These are phyloP conservation scores for Nakazawaea wickerhamii DNA, from an alignment of 805 yeast genomes.

Conservation along the genomic window DNA sequence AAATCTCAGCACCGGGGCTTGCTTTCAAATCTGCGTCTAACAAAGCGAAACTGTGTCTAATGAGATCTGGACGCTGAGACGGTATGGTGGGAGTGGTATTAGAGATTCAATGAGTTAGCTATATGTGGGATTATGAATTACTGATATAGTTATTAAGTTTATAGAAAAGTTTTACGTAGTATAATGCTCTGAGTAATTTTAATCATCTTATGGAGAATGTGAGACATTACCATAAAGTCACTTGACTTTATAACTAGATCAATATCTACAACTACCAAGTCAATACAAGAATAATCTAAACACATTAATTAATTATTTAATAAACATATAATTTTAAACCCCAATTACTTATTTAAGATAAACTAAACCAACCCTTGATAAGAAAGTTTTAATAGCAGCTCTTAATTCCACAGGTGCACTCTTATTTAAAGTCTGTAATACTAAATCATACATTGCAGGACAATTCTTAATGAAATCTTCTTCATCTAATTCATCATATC, in stretches of 20 bases:
- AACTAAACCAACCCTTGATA: slow-evolving; percentile 44
- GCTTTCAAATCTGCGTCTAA: too few species aligned
- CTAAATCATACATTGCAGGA: slow-evolving; percentile 55
- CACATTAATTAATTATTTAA: neutral
- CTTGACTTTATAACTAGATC: too few species aligned
- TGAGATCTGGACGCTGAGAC: too few species aligned
- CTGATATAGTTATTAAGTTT: too few species aligned
- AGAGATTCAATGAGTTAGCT: too few species aligned
- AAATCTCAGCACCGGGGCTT: neutral
- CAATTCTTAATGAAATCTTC: slow-evolving; percentile 58
- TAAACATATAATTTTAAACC: neutral
- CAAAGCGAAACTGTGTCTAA: neutral
- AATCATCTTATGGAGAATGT: too few species aligned
- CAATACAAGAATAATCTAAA: neutral
- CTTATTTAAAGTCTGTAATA: slow-evolving; percentile 55
- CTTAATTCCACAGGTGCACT: slow-evolving; percentile 58
- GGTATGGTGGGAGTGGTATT: too few species aligned
- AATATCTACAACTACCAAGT: too few species aligned
- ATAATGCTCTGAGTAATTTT: too few species aligned
- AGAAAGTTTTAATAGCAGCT: slow-evolving; percentile 52
- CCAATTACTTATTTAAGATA: slow-evolving; percentile 18
- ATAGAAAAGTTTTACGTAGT: too few species aligned
- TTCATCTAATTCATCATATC: slow-evolving; percentile 71
- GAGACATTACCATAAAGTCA: too few species aligned
- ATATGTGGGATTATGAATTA: too few species aligned